phyloP scores from a whole-genome alignment of 345 rosid genomes.

The Eucalyptus coolabah region DNA sequence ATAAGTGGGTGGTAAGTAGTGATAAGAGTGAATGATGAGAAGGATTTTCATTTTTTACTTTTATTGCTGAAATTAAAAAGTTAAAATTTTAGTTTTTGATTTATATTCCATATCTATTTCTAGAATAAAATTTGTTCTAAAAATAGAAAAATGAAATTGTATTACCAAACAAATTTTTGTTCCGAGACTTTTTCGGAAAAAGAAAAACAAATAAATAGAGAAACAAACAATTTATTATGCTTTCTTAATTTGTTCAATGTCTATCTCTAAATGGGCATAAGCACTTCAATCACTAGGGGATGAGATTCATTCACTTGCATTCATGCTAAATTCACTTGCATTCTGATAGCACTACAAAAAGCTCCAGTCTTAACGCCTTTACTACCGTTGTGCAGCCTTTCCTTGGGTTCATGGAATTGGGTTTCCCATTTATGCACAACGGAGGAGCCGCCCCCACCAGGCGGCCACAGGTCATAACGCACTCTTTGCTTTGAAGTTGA shows the following conservation, averaged over 20 bases:
- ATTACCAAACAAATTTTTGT: too few relatives aligned
- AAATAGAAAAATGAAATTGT: too few relatives aligned
- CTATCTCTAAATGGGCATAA: background rate
- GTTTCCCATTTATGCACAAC: background rate
- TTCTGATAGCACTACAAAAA: background rate
- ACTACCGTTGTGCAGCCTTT: background rate
- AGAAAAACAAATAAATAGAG: too few relatives aligned
- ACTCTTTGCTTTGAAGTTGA: too few relatives aligned
- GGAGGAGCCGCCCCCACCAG: too few relatives aligned
- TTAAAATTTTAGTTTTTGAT: accelerated
- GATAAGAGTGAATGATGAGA: too few relatives aligned
- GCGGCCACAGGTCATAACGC: too few relatives aligned
- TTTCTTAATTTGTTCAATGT: too few relatives aligned
- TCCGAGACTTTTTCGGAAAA: accelerated
- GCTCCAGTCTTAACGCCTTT: background rate
- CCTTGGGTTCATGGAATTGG: background rate
- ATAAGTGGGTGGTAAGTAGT: accelerated
- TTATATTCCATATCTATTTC: too few relatives aligned
- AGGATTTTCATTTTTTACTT: too few relatives aligned
- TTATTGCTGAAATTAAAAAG: accelerated
- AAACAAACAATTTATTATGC: too few relatives aligned
- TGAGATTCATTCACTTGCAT: background rate
- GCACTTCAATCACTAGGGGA: background rate
- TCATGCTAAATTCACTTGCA: background rate
- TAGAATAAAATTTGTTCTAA: too few relatives aligned